Percentiles rank a stretch among this genome's conserved stretches.
These are phyloP conservation scores for Anthracocystis panici-leucophaei DNA, from an alignment of 1,284 basidiomycete genomes.

Conservation along the genomic window DNA sequence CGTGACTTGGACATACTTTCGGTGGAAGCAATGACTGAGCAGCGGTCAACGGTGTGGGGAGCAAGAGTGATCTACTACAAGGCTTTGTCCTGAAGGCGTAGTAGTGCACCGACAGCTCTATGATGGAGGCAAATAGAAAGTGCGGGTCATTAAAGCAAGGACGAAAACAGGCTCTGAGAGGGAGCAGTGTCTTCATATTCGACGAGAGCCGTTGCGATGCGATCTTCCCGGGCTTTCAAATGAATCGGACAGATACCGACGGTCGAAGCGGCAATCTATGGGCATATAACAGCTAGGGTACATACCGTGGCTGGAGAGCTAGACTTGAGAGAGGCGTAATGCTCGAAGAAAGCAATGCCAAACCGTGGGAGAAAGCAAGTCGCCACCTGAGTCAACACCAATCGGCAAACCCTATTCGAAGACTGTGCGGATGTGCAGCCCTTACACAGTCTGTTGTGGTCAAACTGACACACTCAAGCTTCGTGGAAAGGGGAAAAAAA, in stretches of 20 bases:
- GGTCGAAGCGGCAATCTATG: not conserved
- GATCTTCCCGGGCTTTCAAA: not conserved
- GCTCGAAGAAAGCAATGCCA: conserved; percentile 1
- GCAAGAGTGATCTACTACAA: not conserved
- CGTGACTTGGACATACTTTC: not conserved
- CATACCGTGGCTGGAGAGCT: too few species aligned
- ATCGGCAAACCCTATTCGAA: conserved; percentile 8
- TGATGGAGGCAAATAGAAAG: not conserved
- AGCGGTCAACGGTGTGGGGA: not conserved
- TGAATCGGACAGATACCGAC: not conserved
- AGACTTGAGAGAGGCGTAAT: not conserved
- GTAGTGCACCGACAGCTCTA: not conserved
- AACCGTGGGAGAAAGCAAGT: conserved; percentile 18
- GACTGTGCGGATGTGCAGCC: conserved; percentile 4
- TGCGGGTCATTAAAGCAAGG: too few species aligned
- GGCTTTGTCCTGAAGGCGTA: not conserved
- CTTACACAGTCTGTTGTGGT: conserved; percentile 1
- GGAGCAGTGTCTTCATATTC: not conserved
- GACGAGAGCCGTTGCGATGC: not conserved
- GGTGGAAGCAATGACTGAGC: not conserved
- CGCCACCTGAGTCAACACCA: conserved; percentile 6
- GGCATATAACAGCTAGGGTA: not conserved
- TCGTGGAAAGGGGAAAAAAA: not conserved
- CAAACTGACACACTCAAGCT: not conserved
- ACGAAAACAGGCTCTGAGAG: not conserved